Evolutionary conservation across 1,139 yeast genomes (phyloP), one percentile per base, ranked within the genome.

Genomic region (Saccharomyces pastorianus): DNA sequence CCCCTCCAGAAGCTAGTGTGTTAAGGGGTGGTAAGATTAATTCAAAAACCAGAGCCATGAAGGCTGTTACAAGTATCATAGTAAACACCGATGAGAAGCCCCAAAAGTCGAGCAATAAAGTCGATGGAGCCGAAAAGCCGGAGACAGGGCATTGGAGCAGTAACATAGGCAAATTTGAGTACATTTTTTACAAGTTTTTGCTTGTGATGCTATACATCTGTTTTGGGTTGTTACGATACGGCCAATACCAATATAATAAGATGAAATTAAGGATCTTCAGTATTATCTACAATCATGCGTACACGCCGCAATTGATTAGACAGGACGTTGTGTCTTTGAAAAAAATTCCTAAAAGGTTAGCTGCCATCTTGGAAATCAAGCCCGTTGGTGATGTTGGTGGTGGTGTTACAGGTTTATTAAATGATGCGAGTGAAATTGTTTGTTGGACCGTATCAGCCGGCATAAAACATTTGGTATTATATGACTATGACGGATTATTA

Each of bases 371-470:
- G 57, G 84, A 81, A 60, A 77, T 84, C 65, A 82, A 82, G 63
- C 81, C 85, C 48, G 90, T 83, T 53, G 87, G 84, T 57, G 93
- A 85, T 61, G 95, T 87, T 65, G 90, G 88, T 56, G 96, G 96
- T 27, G 97, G 97, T 1, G 71, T 86, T 49, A 91, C 86, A 57
- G 96, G 96, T 0, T 75, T 95, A 49, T 75, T 91, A 64, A 82
- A 80, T 61, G 88, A 88, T 63, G 78, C 85, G 23, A 80, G 93
- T 54, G 96, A 90, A 65, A 65, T 91, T 49, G 78, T 84, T 0
- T 85, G 95, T 4, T 93, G 99, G 99, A 79, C 90, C 47, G 71
- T 89, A 25, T 88, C 96, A 48, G 84, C 95, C 7, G 97, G 96
- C 1, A 82, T 91, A 52, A 80, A 83, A 28, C 75, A 76, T 53